phyloP scores from a whole-genome alignment of 768 basidiomycete genomes.

The Neoboletus subvelutipes region DNA sequence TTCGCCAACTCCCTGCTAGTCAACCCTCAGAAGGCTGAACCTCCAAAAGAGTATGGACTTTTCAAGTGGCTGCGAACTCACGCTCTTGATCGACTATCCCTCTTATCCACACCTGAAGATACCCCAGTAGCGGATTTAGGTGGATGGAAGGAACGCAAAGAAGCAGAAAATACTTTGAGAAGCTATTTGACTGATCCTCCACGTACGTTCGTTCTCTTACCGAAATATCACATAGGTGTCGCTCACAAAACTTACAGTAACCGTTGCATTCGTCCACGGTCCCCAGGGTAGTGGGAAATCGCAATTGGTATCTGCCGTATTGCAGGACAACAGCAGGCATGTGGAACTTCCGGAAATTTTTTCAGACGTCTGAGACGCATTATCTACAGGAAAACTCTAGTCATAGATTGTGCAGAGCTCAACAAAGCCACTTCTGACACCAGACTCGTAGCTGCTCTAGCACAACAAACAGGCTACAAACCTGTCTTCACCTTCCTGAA shows the following conservation, averaged over 20 bases:
- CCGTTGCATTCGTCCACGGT: constrained; percentile 76
- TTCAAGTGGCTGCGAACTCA: constrained; percentile 75
- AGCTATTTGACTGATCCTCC: constrained; percentile 79
- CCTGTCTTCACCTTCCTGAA: constrained; percentile 86
- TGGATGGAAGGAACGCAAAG: constrained; percentile 83
- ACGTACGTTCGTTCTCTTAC: constrained; percentile 40
- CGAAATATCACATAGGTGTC: neutral
- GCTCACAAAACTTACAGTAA: constrained; percentile 42
- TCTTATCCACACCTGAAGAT: constrained; percentile 24
- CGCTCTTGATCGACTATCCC: constrained; percentile 51
- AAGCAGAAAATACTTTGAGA: constrained; percentile 67
- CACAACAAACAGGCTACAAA: constrained; percentile 84
- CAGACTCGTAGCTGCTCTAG: constrained; percentile 64
- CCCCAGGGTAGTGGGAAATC: constrained; percentile 84
- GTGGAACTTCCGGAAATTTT: constrained; percentile 1
- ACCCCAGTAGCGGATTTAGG: constrained; percentile 31
- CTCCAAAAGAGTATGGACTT: constrained; percentile 57
- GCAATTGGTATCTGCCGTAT: constrained; percentile 51
- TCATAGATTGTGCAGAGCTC: constrained; percentile 83
- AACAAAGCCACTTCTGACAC: constrained; percentile 68
- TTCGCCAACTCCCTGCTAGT: constrained; percentile 29
- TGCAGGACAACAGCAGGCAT: constrained; percentile 56
- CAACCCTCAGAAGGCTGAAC: neutral
- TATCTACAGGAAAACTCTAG: constrained; percentile 56
- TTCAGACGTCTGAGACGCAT: neutral